Evolutionary conservation across 306 rosid genomes (phyloP), one percentile per base, ranked within the genome.

Genomic region (Vicia villosa): DNA sequence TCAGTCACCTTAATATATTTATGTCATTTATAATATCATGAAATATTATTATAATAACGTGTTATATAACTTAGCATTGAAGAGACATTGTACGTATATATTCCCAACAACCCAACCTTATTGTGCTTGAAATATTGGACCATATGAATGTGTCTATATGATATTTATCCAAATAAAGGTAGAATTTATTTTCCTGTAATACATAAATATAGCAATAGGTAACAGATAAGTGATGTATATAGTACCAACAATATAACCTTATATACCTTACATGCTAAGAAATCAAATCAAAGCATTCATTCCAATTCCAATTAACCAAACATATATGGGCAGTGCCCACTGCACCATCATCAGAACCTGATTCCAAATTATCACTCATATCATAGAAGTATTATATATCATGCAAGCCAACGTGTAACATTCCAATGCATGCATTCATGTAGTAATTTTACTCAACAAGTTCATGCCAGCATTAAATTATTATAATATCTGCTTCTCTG

Each of bases 251-350:
- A 52, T 12, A 42, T 28, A 3, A 12, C n/a, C n/a, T n/a, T 30
- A 16, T 47, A 47, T 16, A 49, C 40, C 75, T 70, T 71, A 71
- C 67, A 22, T 59, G 47, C 32, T 60, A 47, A 72, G 69, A 72
- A 72, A 60, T 6, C 28, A 24, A 21, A 55, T 55, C 36, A 24
- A 12, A 24, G 61, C 41, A 69, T 24, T 26, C 10, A 55, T 55
- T 55, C 61, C 61, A 21, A 47, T 46, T 64, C 10, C 16, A 47
- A 47, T 47, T 16, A 34, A 8, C 24, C 8, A 46, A 47, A 45
- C 41, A 11, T 55, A 55, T 55, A 24, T 60, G 69, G 47, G 46
- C 11, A 26, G 77, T 72, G 77, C 62, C 77, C 69, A 72, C 77
- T 20, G 41, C 14, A 46, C 19, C 37, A 55, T 24, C 61, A 55